Evolutionary conservation across 768 basidiomycete genomes (phyloP).

Genomic region (Amanita thiersii): DNA sequence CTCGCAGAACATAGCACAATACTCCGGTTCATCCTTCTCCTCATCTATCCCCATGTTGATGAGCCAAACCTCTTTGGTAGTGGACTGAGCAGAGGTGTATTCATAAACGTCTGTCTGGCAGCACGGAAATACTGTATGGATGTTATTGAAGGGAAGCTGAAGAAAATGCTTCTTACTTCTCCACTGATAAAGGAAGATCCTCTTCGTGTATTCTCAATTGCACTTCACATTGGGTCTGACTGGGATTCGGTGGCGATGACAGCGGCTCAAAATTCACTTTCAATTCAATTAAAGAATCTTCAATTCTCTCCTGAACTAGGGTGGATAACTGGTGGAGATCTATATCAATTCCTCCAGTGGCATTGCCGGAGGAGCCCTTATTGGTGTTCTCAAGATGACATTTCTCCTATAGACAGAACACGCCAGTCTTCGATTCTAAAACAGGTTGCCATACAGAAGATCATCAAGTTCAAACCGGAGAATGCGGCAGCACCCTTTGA

Average conservation of each 20-base stretch:
- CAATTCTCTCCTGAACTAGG: neutral
- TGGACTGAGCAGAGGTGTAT: neutral
- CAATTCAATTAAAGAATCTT: neutral
- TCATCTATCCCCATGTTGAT: conserved; percentile 1
- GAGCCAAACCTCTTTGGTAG: neutral
- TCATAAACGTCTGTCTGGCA: neutral
- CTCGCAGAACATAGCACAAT: conserved; percentile 10
- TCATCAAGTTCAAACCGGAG: too few species aligned
- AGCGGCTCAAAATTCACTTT: neutral
- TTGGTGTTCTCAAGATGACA: too few species aligned
- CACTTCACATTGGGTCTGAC: neutral
- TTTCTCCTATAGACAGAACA: too few species aligned
- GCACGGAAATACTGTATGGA: conserved; percentile 2
- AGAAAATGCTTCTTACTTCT: neutral
- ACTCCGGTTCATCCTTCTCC: conserved; percentile 5
- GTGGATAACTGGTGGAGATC: neutral
- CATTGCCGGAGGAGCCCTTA: too few species aligned
- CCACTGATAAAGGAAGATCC: neutral
- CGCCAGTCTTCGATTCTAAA: too few species aligned
- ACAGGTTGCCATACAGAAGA: too few species aligned
- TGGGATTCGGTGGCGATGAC: neutral
- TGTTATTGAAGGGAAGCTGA: conserved; percentile 1
- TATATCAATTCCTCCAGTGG: neutral
- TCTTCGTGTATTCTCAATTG: neutral
- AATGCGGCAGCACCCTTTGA: too few species aligned